phyloP scores from a whole-genome alignment of 495 filamentous ascomycete genomes.

The Penicilliopsis zonata region DNA sequence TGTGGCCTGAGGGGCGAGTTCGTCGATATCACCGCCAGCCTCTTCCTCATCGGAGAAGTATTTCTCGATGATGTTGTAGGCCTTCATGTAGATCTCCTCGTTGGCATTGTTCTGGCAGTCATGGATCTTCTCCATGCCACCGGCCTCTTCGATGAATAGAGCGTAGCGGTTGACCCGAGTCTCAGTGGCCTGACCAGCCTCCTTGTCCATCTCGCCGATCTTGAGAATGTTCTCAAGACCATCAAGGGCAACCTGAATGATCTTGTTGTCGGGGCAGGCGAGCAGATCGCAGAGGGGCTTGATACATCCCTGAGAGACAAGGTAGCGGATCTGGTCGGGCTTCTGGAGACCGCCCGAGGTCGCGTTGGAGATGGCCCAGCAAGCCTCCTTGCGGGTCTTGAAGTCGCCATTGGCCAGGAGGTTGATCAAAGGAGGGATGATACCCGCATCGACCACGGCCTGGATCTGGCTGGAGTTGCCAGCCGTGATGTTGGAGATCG shows the following conservation, averaged over 20 bases:
- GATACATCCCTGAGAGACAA: conserved; percentile 89
- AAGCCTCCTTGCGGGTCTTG: conserved; percentile 99
- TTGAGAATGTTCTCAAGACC: conserved; percentile 99
- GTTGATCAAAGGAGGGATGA: conserved; percentile 93
- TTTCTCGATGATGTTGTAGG: conserved; percentile 99
- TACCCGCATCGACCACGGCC: conserved; percentile 90
- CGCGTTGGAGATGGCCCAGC: conserved; percentile 99
- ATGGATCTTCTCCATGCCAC: conserved; percentile 99
- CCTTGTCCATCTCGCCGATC: conserved; percentile 98
- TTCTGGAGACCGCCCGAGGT: conserved; percentile 97
- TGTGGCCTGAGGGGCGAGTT: conserved; percentile 53
- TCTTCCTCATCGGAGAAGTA: conserved; percentile 99
- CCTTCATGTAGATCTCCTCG: conserved; percentile 99
- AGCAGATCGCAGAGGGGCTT: conserved; percentile 95
- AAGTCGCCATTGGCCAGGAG: conserved; percentile 92
- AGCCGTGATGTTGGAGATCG: conserved; percentile 97
- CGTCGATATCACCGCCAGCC: conserved; percentile 61
- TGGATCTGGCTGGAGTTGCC: conserved; percentile 98
- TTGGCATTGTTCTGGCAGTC: conserved; percentile 99
- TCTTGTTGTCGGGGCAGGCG: conserved; percentile 98
- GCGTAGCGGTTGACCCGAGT: conserved; percentile 91
- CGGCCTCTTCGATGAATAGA: conserved; percentile 96
- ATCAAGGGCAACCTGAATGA: conserved; percentile 97
- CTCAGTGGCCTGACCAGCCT: conserved; percentile 52
- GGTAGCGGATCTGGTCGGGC: conserved; percentile 94